Base-by-base conservation (phyloP, 2,329 filamentous ascomycete species). In the Atkinsonella hypoxylon region DNA sequence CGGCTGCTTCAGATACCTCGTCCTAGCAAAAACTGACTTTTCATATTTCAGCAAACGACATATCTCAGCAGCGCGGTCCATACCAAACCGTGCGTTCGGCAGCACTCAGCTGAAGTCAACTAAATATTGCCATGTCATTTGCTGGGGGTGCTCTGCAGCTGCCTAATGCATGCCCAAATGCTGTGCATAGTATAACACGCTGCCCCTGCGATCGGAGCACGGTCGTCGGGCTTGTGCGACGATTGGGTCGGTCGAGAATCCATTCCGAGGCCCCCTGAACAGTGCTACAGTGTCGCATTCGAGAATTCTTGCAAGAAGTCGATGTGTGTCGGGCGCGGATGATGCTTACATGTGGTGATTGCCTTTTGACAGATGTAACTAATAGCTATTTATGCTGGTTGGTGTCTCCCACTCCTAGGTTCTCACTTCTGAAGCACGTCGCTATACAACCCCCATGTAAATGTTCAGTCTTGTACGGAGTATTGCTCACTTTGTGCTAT, bases 151-250 rank as follows among this genome's bases (percentile, higher is more conserved):
- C 30, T 46, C 13, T 31, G 47, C 48, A 51, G 45, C 49, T 47
- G 48, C 53, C 47, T 38, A 30, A 52, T 54, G 51, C 53, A 53
- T 9, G 53, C 42, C 41, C 22, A 47, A 32, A 47, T 51, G 48
- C 45, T 49, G 45, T 51, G 51, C 48, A 49, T 31, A 17, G n/a
- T 40, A 11, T 34, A 26, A 34, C 7, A 36, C 13, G 3, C 22
- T 10, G 12, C 18, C 48, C 42, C n/a, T 45, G 43, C 45, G 20
- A 48, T 48, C 51, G 45, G 41, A 42, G 26, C 49, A 51, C 45
- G 45, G 39, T 17, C 43, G 11, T 39, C 45, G 10, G 31, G 32
- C 20, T 34, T n/a, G 48, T 45, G 50, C 46, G 26, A 42, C 41
- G 11, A 2, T 7, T 36, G 11, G 34, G 34, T 36, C 34, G 43